phyloP scores from a whole-genome alignment of 768 basidiomycete genomes.

The Crucibulum laeve region DNA sequence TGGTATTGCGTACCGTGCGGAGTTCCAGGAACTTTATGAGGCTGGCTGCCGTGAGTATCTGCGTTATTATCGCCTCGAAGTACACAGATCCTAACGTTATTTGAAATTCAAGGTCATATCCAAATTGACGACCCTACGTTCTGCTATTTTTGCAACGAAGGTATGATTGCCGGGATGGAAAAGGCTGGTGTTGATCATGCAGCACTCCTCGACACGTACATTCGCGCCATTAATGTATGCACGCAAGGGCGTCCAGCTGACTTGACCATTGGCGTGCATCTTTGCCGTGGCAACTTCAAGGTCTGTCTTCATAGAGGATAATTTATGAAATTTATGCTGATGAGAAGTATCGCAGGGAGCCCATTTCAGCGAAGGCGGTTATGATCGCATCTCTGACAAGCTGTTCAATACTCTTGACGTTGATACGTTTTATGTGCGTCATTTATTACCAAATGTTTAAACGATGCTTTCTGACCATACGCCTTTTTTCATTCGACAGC shows the following conservation, averaged over 20 bases:
- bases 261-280: constrained; percentile 52
- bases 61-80: not conserved
- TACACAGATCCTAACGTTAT: constrained; percentile 13
- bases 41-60: constrained; percentile 41
- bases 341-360: not conserved
- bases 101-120: constrained; percentile 42
- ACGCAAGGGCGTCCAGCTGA: constrained; percentile 49
- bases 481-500: constrained; percentile 29
- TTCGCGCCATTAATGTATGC: constrained; percentile 57
- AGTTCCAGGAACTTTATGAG: constrained; percentile 43
- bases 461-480: constrained; percentile 2
- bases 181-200: constrained; percentile 57
- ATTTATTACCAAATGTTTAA: constrained; percentile 1
- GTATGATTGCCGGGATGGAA: constrained; percentile 48
- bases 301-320: constrained; percentile 19
- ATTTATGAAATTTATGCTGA: not conserved
- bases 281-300: constrained; percentile 54
- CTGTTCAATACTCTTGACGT: constrained; percentile 58
- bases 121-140: constrained; percentile 52
- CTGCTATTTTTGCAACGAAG: constrained; percentile 65
- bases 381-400: constrained; percentile 48
- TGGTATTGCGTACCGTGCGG: constrained; percentile 41
- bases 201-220: constrained; percentile 63
- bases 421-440: constrained; percentile 46
- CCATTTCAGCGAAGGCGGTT: constrained; percentile 60